These are phyloP conservation scores for Starmerella gropengiesseri DNA, from an alignment of 805 yeast species.

Conservation along the genomic window DNA sequence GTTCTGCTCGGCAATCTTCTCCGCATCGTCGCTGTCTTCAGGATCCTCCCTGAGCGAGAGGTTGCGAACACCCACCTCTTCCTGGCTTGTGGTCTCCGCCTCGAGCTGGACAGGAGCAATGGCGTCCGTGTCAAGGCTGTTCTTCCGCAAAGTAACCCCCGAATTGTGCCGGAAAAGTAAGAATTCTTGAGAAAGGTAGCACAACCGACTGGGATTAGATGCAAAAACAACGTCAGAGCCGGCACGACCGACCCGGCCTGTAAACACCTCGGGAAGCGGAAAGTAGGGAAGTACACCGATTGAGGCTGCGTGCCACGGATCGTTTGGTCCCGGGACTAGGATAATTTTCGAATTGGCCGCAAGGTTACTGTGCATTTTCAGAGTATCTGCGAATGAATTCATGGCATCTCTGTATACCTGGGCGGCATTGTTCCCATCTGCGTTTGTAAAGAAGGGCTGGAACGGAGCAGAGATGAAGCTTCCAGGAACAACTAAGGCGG, in stretches of 20 bases:
- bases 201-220: slow-evolving; percentile 70
- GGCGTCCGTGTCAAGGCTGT: slow-evolving; percentile 37
- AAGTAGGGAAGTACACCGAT: slow-evolving; percentile 57
- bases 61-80: too few species aligned
- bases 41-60: slow-evolving; percentile 2
- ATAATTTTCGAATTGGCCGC: slow-evolving; percentile 46
- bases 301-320: slow-evolving; percentile 83
- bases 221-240: slow-evolving; percentile 45
- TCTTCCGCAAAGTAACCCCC: slow-evolving; percentile 57
- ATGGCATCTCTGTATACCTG: slow-evolving; percentile 46
- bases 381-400: slow-evolving; percentile 57
- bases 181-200: slow-evolving; percentile 75
- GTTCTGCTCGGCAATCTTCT: slow-evolving; percentile 15
- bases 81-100: neutral
- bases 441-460: slow-evolving; percentile 30
- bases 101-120: too few species aligned
- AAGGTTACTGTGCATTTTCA: slow-evolving; percentile 49
- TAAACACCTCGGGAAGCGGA: slow-evolving; percentile 60
- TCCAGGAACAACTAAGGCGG: slow-evolving; percentile 69
- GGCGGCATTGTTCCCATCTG: slow-evolving; percentile 36
- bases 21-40: slow-evolving; percentile 22
- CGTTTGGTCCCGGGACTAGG: slow-evolving; percentile 81
- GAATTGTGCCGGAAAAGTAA: slow-evolving; percentile 63
- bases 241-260: slow-evolving; percentile 52
- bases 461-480: slow-evolving; percentile 64